Conservation (phyloP, 2,329 filamentous ascomycete genomes). For the Scolecobasidium constrictum region DNA sequence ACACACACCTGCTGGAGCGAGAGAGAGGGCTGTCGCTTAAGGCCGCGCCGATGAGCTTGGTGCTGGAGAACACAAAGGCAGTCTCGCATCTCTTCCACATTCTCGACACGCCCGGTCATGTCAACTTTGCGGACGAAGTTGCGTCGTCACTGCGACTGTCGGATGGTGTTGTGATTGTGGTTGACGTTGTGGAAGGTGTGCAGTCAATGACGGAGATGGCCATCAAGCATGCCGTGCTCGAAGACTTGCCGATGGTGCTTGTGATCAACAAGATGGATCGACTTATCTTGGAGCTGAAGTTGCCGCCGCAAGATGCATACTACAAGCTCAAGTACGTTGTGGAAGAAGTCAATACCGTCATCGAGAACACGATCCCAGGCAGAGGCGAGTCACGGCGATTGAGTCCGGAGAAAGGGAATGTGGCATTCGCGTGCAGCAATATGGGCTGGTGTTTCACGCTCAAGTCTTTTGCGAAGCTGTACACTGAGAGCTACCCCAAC, state of each 20-base stretch:
- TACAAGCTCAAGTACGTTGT: constrained; percentile 99
- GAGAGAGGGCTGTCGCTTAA: constrained; percentile 89
- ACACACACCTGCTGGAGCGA: constrained; percentile 79
- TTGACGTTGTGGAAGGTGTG: constrained; percentile 98
- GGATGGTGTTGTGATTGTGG: constrained; percentile 85
- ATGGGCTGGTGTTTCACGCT: constrained; percentile 98
- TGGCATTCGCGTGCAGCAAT: constrained; percentile 86
- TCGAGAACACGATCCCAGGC: constrained; percentile 76
- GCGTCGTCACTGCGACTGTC: constrained; percentile 77
- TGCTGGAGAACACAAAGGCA: constrained; percentile 76
- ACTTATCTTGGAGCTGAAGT: constrained; percentile 83
- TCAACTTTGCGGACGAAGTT: constrained; percentile 97
- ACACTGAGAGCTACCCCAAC: constrained; percentile 69
- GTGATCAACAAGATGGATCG: constrained; percentile 97
- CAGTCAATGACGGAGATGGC: constrained; percentile 95
- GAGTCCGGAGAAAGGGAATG: constrained; percentile 94
- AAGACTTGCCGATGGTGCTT: constrained; percentile 78
- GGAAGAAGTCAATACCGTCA: constrained; percentile 93
- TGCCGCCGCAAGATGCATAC: constrained; percentile 91
- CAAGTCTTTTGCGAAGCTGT: constrained; percentile 92
- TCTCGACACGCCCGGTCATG: constrained; percentile 90
- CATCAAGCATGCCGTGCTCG: constrained; percentile 87
- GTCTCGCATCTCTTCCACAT: constrained; percentile 96
- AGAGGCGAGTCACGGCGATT: constrained; percentile 68
- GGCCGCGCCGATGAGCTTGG: constrained; percentile 84